Base-by-base conservation (phyloP, 176 grass and related monocot genomes). In the Aegilops tauschii region DNA sequence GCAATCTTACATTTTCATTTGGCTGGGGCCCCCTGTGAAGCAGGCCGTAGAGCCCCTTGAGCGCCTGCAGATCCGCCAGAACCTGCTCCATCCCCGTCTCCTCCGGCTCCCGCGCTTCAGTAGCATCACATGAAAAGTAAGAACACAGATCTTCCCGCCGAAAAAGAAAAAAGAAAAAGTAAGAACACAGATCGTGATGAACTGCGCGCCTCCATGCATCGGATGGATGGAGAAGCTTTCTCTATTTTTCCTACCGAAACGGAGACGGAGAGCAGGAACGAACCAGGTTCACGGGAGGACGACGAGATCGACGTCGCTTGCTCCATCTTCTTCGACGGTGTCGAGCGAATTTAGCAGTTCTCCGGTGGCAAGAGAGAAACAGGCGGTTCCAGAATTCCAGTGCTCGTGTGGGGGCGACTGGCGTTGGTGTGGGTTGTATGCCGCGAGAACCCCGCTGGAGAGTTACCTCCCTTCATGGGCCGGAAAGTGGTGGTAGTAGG, bases 21-120 rank as follows among this genome's bases (percentile, higher is more conserved):
- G 47, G 23, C 0, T 45, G 5, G 0, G 44, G 8, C 0, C 45
- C 83, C 4, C 12, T 81, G 35, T 83, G 83, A 80, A 98, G 87
- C 77, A 98, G 69, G 32, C 85, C 82, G 3, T 95, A 95, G 14
- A 98, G 87, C 12, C 64, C 89, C 83, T 90, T 90, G 28, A 98
- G 67, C 25, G 85, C 86, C 34, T 87, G 29, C 12, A 98, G 52
- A 85, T 98, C 91, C 49, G 90, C 88, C 49, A 61, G 20, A 4
- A 92, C 61, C 61, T 92, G 39, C 31, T 90, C 80, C 28, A 85
- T 80, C 30, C 62, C 85, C 32, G n/a, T 7, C 27, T 72, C 84
- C 13, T 89, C 92, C 86, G 29, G 13, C 76, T 37, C 30, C 63
- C 61, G 44, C 1, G 1, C 78, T 84, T 58, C 20, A 6, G 16